These are phyloP conservation scores for Colletotrichum karsti DNA, from an alignment of 2,329 filamentous ascomycete genomes.

Conservation along the genomic window DNA sequence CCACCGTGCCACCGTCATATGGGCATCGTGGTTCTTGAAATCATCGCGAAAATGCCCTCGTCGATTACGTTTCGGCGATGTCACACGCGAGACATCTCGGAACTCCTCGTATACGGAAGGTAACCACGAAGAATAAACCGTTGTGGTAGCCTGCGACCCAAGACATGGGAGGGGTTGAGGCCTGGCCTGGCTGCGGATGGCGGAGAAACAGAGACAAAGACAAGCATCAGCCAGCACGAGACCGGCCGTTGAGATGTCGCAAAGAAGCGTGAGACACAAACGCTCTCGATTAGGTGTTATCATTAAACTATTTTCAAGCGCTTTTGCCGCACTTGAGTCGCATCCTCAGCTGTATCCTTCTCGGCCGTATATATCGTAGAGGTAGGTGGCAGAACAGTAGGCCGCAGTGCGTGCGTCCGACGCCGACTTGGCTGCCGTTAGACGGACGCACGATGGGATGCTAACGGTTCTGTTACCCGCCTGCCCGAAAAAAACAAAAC, in stretches of 20 bases:
- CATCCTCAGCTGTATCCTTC: neutral
- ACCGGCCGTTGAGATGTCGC: constrained; percentile 21
- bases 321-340: neutral
- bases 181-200: neutral
- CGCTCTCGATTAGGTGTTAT: constrained; percentile 18
- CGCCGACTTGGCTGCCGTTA: constrained; percentile 1
- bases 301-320: constrained; percentile 3
- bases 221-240: constrained; percentile 3
- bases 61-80: neutral
- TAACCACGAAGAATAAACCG: neutral
- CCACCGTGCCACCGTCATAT: neutral
- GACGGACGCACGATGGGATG: neutral
- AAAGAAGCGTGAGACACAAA: constrained; percentile 20
- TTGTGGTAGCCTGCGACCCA: constrained; percentile 1
- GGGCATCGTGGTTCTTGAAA: neutral
- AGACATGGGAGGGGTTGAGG: neutral
- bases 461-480: neutral
- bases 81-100: neutral
- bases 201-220: constrained; percentile 8
- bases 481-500: constrained; percentile 1
- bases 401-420: neutral
- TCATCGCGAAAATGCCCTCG: neutral
- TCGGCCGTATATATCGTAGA: constrained; percentile 12
- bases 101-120: constrained; percentile 4
- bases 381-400: neutral